Conservation (phyloP, 2,329 filamentous ascomycete species). For the Cladosporium sp. region DNA sequence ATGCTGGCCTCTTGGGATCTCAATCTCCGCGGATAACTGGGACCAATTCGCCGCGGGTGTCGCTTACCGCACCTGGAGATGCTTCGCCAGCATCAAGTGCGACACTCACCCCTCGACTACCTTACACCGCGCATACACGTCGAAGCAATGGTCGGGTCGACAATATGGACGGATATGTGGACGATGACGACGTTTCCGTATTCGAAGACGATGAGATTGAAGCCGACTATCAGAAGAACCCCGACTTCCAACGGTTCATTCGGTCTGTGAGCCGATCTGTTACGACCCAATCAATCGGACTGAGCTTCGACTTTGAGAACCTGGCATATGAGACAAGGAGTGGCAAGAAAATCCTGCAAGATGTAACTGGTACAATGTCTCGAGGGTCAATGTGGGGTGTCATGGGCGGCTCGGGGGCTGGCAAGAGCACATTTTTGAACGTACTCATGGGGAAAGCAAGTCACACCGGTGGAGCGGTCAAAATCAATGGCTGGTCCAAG, state of each 20-base stretch:
- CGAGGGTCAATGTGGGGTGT: slow-evolving; percentile 59
- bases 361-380: slow-evolving; percentile 63
- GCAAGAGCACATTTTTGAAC: slow-evolving; percentile 63
- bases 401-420: slow-evolving; percentile 63
- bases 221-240: slow-evolving; percentile 35
- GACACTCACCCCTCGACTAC: slow-evolving; percentile 7
- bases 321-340: slow-evolving; percentile 74
- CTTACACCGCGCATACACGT: slow-evolving; percentile 22
- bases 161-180: slow-evolving; percentile 30
- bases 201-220: slow-evolving; percentile 33
- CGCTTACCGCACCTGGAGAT: slow-evolving; percentile 9
- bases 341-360: slow-evolving; percentile 73
- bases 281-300: slow-evolving; percentile 54
- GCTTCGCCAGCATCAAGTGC: slow-evolving; percentile 17
- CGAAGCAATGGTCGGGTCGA: slow-evolving; percentile 32
- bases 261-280: slow-evolving; percentile 57
- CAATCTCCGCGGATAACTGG: not conserved
- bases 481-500: slow-evolving; percentile 53
- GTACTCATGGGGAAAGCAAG: slow-evolving; percentile 62
- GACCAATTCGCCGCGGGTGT: slow-evolving; percentile 23
- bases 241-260: slow-evolving; percentile 53
- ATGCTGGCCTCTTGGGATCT: slow-evolving; percentile 32
- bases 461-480: slow-evolving; percentile 53
- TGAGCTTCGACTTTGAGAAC: slow-evolving; percentile 70
- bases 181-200: slow-evolving; percentile 34